A percentile compares a stretch with the other conserved stretches of the same genome.
Evolutionary conservation across 768 basidiomycete species (phyloP).

Genomic region (Inosperma sp.): DNA sequence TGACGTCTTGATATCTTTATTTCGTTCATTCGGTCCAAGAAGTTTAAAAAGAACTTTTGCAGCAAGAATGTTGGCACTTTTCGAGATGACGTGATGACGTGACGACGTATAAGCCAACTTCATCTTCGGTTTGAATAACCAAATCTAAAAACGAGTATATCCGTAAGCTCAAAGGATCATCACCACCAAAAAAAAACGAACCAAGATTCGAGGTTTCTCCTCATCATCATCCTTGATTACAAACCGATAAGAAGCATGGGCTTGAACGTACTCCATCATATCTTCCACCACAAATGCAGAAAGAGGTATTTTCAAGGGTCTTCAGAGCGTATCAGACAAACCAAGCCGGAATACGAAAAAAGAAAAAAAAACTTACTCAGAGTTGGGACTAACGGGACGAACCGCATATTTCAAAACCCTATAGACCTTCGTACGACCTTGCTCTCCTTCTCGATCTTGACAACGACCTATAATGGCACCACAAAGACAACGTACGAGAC

Average conservation of each 20-base stretch:
- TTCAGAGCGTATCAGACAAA: conserved; percentile 18
- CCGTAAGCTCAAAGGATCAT: not conserved
- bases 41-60: conserved; percentile 87
- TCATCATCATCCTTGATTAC: conserved; percentile 84
- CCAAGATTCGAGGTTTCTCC: conserved; percentile 72
- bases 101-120: conserved; percentile 67
- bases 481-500: conserved; percentile 68
- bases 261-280: conserved; percentile 86
- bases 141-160: conserved; percentile 50
- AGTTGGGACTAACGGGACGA: conserved; percentile 55
- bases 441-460: conserved; percentile 42
- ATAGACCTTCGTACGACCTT: conserved; percentile 42
- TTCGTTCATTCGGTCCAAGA: conserved; percentile 53
- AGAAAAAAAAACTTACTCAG: conserved; percentile 48
- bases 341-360: conserved; percentile 2
- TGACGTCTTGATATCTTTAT: conserved; percentile 52
- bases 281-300: conserved; percentile 90
- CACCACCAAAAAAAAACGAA: conserved; percentile 34
- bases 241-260: conserved; percentile 92
- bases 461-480: conserved; percentile 77
- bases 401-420: conserved; percentile 83
- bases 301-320: conserved; percentile 52
- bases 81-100: conserved; percentile 52
- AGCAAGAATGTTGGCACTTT: conserved; percentile 56
- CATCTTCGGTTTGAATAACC: conserved; percentile 92